Conservation (phyloP, 345 rosid species). For the Populus alba region DNA sequence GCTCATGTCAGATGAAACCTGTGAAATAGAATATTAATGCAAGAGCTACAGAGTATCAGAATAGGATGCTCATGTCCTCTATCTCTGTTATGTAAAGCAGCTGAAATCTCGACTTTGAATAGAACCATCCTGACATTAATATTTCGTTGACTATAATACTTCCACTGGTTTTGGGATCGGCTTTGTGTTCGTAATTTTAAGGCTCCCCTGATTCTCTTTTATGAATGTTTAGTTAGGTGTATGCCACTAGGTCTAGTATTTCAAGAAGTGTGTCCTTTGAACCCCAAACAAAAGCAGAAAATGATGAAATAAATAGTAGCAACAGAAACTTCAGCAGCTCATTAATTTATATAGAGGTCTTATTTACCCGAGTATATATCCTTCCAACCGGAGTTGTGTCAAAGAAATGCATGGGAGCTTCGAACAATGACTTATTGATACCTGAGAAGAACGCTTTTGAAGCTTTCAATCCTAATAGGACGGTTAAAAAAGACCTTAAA, state of each 20-base stretch:
- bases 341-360: background rate
- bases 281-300: background rate
- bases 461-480: constrained; percentile 15
- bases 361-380: constrained; percentile 30
- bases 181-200: too few relatives aligned
- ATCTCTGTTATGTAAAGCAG: too few relatives aligned
- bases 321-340: background rate
- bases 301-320: background rate
- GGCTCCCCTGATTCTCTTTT: too few relatives aligned
- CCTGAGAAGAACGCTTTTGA: constrained; percentile 22
- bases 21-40: background rate
- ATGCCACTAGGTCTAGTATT: too few relatives aligned
- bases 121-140: too few relatives aligned
- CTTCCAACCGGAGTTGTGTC: constrained; percentile 37
- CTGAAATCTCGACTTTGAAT: too few relatives aligned
- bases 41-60: too few relatives aligned
- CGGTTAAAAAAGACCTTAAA: background rate
- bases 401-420: constrained; percentile 35
- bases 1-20: constrained; percentile 23
- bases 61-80: background rate
- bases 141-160: too few relatives aligned
- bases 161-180: too few relatives aligned
- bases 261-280: too few relatives aligned
- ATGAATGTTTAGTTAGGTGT: background rate
- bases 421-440: constrained; percentile 23